A percentile compares a stretch with the other conserved stretches of the same genome.
phyloP scores from a whole-genome alignment of 2,329 filamentous ascomycete genomes.

The Trematosphaeria pertusa region DNA sequence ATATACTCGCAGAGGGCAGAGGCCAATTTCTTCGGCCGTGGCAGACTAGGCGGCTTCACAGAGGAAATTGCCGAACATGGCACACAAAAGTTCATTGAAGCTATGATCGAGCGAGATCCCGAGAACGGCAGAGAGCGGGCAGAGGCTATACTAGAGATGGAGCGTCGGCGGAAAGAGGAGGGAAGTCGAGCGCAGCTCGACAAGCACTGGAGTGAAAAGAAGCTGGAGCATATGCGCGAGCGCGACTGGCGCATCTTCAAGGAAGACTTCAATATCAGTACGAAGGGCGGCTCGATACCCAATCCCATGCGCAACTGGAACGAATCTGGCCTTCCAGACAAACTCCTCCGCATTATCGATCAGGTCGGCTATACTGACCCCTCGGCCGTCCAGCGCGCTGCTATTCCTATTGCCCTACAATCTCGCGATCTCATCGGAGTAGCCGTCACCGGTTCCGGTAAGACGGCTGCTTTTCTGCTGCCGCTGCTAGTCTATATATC shows the following conservation, averaged over 20 bases:
- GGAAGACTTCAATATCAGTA: conserved; percentile 96
- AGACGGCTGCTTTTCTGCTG: conserved; percentile 93
- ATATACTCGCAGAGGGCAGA: conserved; percentile 74
- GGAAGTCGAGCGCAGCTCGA: conserved; percentile 77
- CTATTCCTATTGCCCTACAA: conserved; percentile 93
- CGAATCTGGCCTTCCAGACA: conserved; percentile 80
- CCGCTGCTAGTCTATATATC: conserved; percentile 94
- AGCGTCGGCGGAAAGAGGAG: conserved; percentile 76
- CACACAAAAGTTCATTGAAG: conserved; percentile 66
- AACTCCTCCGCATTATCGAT: conserved; percentile 80
- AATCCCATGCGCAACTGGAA: conserved; percentile 96
- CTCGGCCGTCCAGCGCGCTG: conserved; percentile 88
- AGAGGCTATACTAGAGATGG: conserved; percentile 82
- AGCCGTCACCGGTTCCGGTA: conserved; percentile 96
- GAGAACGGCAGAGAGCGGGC: conserved; percentile 81
- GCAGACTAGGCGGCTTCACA: conserved; percentile 70
- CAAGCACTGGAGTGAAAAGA: conserved; percentile 96
- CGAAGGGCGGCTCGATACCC: conserved; percentile 88
- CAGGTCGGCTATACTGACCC: conserved; percentile 91
- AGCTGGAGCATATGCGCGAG: conserved; percentile 90
- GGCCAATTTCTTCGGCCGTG: conserved; percentile 73
- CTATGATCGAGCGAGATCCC: conserved; percentile 75
- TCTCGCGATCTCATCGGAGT: conserved; percentile 97
- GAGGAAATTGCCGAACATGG: conserved; percentile 62
- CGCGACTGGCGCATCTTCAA: conserved; percentile 99